Evolutionary conservation across 1,284 basidiomycete species (phyloP), one percentile per base, ranked within the genome.

Genomic region (Anthracocystis walkeri): DNA sequence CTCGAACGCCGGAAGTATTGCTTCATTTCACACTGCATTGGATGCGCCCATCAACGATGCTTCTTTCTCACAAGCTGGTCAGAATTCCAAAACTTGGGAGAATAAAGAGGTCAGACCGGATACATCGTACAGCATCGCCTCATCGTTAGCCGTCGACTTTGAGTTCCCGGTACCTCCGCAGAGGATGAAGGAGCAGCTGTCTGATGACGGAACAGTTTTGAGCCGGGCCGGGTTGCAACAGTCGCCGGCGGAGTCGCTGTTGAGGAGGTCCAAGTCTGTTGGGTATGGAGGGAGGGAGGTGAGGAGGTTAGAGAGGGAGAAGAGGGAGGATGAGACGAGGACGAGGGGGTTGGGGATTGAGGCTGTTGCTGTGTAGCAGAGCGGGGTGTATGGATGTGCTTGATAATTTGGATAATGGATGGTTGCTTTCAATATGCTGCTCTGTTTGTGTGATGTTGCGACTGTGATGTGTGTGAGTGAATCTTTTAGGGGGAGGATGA

Each of bases 91-190:
- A 2, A 11, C 10, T 7, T 10, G 41, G 8, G 35, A 33, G 40
- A 41, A 44, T 8, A 21, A 16, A 42, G 67, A 60, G 18, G 48
- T 56, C 12, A 40, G 70, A 44, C 64, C 60, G 14, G 60, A 73
- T 12, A 64, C 64, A 8, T 65, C 65, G 27, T 48, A 63, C 61
- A 75, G 71, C 60, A 58, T 75, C 29, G 65, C 61, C 3, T 75
- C 73, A 18, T 73, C 69, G 42, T 49, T 67, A 4, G 61, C 65
- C 4, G 75, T 62, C 7, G 73, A 77, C 41, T 70, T 77, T 49
- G 71, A 77, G 29, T 77, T 74, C 33, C 75, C 73, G 23, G 61
- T 65, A 5, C 75, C 71, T 14, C 71, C 70, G 29, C 75, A 67
- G 41, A 53, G 73, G 20, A 67, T 67, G 50, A 56, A 56, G 21